Evolutionary conservation across 2,329 filamentous ascomycete genomes (phyloP).

Genomic region (Chrysosphaeria jannelii): DNA sequence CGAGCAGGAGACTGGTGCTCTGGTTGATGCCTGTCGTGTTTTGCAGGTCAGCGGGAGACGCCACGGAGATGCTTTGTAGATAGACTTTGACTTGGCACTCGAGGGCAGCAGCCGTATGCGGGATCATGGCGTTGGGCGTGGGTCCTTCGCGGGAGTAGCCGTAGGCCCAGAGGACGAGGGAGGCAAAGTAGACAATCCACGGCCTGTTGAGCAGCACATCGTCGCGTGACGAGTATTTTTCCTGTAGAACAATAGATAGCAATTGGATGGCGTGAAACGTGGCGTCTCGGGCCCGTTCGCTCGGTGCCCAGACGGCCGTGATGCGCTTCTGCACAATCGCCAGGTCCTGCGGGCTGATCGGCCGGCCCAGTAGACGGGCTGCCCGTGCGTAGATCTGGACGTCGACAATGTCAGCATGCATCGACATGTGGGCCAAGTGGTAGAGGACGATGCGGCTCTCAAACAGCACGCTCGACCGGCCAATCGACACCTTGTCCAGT

Average conservation of each 20-base stretch:
- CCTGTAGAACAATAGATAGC: constrained; percentile 44
- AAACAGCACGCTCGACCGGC: constrained; percentile 42
- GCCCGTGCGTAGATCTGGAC: constrained; percentile 87
- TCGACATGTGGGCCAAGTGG: constrained; percentile 87
- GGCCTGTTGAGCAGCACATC: constrained; percentile 75
- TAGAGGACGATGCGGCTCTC: constrained; percentile 75
- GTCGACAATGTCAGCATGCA: constrained; percentile 92
- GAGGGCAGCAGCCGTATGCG: constrained; percentile 31
- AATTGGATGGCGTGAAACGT: constrained; percentile 82
- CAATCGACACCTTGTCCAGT: constrained; percentile 19
- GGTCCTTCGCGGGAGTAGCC: constrained; percentile 73
- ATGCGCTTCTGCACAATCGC: constrained; percentile 53
- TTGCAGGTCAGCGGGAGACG: constrained; percentile 49
- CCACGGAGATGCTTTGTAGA: constrained; percentile 41
- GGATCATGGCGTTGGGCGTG: constrained; percentile 19
- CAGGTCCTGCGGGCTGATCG: constrained; percentile 58
- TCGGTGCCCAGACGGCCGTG: constrained; percentile 70
- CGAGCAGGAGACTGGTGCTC: constrained; percentile 52
- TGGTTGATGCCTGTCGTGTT: constrained; percentile 46
- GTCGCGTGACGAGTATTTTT: constrained; percentile 48
- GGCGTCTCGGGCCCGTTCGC: constrained; percentile 64
- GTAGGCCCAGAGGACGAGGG: constrained; percentile 82
- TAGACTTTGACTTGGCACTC: constrained; percentile 54
- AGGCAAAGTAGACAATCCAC: constrained; percentile 87
- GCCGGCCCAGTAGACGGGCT: constrained; percentile 54